phyloP scores from a whole-genome alignment of 2,329 filamentous ascomycete species.

The Trichoderma asperellum region DNA sequence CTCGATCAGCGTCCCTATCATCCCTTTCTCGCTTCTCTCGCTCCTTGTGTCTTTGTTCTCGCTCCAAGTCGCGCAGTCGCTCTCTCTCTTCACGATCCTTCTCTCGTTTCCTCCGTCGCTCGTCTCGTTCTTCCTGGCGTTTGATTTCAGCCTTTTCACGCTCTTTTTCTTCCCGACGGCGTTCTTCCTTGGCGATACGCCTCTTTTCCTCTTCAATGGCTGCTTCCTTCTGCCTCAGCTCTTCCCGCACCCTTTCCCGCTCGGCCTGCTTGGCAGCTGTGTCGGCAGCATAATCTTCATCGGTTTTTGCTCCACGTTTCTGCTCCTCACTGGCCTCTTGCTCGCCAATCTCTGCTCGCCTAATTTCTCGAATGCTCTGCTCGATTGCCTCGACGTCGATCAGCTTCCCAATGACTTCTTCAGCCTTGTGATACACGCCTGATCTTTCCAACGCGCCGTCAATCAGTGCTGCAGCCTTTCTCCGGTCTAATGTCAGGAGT shows the following conservation, averaged over 20 bases:
- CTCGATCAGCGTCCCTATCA: constrained; percentile 43
- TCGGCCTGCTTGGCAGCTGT: constrained; percentile 63
- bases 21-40: constrained; percentile 43
- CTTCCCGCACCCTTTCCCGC: constrained; percentile 64
- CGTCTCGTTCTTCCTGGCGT: constrained; percentile 55
- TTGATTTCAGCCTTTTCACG: constrained; percentile 55
- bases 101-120: constrained; percentile 55
- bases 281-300: constrained; percentile 73
- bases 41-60: constrained; percentile 47
- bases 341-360: constrained; percentile 69
- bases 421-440: constrained; percentile 73
- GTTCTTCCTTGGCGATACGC: constrained; percentile 61
- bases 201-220: constrained; percentile 66
- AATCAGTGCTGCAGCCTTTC: constrained; percentile 74
- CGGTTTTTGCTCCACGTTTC: constrained; percentile 68
- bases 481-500: constrained; percentile 72
- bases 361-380: constrained; percentile 68
- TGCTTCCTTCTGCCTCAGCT: constrained; percentile 61
- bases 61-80: constrained; percentile 46
- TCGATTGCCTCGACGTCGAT: constrained; percentile 72
- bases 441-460: constrained; percentile 78
- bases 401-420: constrained; percentile 67
- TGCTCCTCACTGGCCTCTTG: constrained; percentile 70
- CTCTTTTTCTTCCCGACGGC: constrained; percentile 54
- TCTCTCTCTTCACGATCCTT: constrained; percentile 61